These are phyloP conservation scores for Euptelea pleiosperma DNA, from an alignment of 164 flowering plant genomes.

Conservation along the genomic window DNA sequence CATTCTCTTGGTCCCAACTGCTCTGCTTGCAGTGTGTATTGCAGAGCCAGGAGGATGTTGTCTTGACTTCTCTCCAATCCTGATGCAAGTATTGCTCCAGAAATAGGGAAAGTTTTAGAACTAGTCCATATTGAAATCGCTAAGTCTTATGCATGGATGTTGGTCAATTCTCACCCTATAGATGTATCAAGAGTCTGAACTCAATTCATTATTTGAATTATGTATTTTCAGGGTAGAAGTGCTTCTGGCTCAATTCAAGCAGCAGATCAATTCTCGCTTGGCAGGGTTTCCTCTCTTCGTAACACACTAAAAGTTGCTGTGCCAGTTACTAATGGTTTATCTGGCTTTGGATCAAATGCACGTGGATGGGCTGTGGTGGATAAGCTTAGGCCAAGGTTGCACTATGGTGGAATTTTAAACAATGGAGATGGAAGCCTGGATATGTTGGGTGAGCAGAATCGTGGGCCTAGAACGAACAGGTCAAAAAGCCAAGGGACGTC, in stretches of 20 bases:
- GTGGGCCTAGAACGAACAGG: conserved; percentile 59
- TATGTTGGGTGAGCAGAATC: conserved; percentile 56
- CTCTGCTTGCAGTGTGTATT: no score
- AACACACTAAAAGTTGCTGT: conserved; percentile 34
- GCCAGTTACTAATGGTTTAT: conserved; percentile 31
- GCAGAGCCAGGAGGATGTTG: no score
- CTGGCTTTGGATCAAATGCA: conserved; percentile 38
- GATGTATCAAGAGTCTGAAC: no score
- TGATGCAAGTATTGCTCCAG: no score
- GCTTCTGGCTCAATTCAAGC: conserved; percentile 33
- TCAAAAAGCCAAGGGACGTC: conserved; percentile 39
- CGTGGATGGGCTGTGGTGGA: conserved; percentile 30
- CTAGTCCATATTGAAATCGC: no score
- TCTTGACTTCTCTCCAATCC: no score
- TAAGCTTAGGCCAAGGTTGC: conserved; percentile 43
- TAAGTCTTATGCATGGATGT: background rate
- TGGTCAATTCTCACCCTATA: no score
- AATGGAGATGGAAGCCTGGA: conserved; percentile 39
- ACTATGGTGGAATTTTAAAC: conserved; percentile 29
- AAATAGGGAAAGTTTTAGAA: no score
- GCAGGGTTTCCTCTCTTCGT: conserved; percentile 30
- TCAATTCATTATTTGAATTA: background rate
- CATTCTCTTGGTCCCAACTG: no score
- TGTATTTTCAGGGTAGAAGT: conserved; percentile 43
- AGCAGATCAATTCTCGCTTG: conserved; percentile 29